Evolutionary conservation across 805 yeast species (phyloP).

Genomic region (Teunomyces aglyptinius): DNA sequence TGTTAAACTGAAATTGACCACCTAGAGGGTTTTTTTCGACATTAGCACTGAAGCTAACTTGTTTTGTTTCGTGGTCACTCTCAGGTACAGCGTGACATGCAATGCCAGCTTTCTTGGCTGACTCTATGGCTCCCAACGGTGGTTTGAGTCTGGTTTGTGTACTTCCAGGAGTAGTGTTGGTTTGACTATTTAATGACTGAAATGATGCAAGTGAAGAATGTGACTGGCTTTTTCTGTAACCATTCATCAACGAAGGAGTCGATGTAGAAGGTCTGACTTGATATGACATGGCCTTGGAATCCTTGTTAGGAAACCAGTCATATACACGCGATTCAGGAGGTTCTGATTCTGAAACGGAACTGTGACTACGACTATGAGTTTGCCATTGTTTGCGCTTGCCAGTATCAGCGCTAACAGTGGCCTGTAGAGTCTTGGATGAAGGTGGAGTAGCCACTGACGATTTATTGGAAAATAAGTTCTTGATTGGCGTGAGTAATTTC

Average conservation of each 20-base stretch:
- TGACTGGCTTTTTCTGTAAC: slow-evolving; percentile 4
- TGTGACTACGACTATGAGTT: slow-evolving; percentile 9
- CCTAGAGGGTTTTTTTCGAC: not conserved
- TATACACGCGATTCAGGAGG: not conserved
- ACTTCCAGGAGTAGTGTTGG: not conserved
- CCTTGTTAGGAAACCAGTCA: not conserved
- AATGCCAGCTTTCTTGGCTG: not conserved
- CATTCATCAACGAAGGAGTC: slow-evolving; percentile 2
- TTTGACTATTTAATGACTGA: slow-evolving; percentile 2
- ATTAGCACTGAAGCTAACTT: slow-evolving; percentile 10
- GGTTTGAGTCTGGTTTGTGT: slow-evolving; percentile 6
- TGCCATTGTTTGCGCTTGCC: slow-evolving; percentile 1
- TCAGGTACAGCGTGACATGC: slow-evolving; percentile 7
- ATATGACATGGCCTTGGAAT: not conserved
- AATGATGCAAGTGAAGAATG: slow-evolving; percentile 8
- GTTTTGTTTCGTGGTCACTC: slow-evolving; percentile 10
- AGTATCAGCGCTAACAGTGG: not conserved
- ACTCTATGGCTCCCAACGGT: slow-evolving; percentile 3
- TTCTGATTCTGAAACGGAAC: slow-evolving; percentile 7
- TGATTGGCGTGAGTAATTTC: slow-evolving; percentile 26
- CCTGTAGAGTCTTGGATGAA: slow-evolving; percentile 6
- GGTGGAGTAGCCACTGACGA: slow-evolving; percentile 8
- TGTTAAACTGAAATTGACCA: not conserved
- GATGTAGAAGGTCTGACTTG: not conserved
- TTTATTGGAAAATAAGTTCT: slow-evolving; percentile 20